Evolutionary conservation across 805 yeast species (phyloP).

Genomic region (Citeromyces matritensis): DNA sequence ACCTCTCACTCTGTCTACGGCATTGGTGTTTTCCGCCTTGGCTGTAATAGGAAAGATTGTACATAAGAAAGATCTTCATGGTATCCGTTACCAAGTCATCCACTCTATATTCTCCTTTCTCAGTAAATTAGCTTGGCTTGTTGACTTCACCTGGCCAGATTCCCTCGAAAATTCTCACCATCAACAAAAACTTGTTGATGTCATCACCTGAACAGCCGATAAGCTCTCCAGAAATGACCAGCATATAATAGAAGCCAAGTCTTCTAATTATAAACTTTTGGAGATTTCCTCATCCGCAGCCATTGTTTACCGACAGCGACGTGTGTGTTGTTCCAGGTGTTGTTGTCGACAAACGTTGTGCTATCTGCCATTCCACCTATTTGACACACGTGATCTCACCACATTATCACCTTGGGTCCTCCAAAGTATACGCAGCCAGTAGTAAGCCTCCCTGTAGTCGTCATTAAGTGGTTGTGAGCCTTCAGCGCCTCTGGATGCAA

Average conservation of each 20-base stretch:
- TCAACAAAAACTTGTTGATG: constrained; percentile 93
- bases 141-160: constrained; percentile 98
- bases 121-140: constrained; percentile 75
- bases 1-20: constrained; percentile 76
- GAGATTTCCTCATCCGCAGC: constrained; percentile 77
- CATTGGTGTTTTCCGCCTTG: constrained; percentile 58
- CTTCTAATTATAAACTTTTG: constrained; percentile 74
- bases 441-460: constrained; percentile 97
- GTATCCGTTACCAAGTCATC: constrained; percentile 71
- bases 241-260: constrained; percentile 90
- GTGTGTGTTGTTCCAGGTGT: constrained; percentile 98
- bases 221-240: constrained; percentile 88
- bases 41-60: constrained; percentile 86
- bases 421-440: constrained; percentile 95
- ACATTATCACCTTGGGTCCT: constrained; percentile 91
- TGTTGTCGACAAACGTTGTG: constrained; percentile 94
- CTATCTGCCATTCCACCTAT: constrained; percentile 99
- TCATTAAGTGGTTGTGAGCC: constrained; percentile 80
- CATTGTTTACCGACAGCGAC: constrained; percentile 98
- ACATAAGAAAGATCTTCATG: constrained; percentile 84
- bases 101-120: constrained; percentile 76
- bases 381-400: constrained; percentile 99
- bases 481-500: constrained; percentile 72
- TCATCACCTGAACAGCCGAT: constrained; percentile 94
- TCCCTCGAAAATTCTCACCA: constrained; percentile 96